Base-by-base conservation (phyloP, 768 basidiomycete genomes). In the Pisolithus microcarpus region DNA sequence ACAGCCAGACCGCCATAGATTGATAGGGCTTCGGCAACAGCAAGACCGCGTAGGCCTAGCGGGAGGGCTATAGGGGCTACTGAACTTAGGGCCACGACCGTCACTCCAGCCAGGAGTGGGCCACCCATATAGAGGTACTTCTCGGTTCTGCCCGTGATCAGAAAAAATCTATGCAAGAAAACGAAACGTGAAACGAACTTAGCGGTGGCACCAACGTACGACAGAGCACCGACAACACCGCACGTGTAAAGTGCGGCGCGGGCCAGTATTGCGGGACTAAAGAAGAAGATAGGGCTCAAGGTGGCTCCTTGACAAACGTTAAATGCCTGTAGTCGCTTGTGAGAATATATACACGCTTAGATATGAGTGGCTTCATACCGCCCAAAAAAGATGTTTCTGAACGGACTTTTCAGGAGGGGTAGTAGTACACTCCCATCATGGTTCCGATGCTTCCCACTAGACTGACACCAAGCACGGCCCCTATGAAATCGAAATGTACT, bases 51-150 rank as follows among this genome's bases (percentile, higher is more conserved):
- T 53, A 90, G 67, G 49, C 88, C 87, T 56, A 90, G 78, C 11
- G 91, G 89, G n/a, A 93, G 79, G 18, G 85, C 80, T 82, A 94
- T 84, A 0, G 91, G 91, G 9, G 91, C 91, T 39, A 95, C 70
- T n/a, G 84, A 85, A 61, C 84, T 82, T 28, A 91, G 76, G 21
- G 91, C 88, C 18, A 94, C 87, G 18, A 93, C 89, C 13, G 88
- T 88, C 10, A 95, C 80, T 51, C 91, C 91, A 15, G 90, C 91
- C 26, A 95, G 76, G 40, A 94, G 80, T 4, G 91, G 90, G 8
- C 88, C 91, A 28, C 91, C 91, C 70, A 90, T 78, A 65, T 87
- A 84, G 36, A 94, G 70, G 64, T 87, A 94, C 63, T 82, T 85
- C 68, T 93, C 91, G 59, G 81, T 88, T 53, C 79, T 79, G 52